Evolutionary conservation across 192 early-diverging fungal genomes (phyloP).

Genomic region (Coemansia sp.): DNA sequence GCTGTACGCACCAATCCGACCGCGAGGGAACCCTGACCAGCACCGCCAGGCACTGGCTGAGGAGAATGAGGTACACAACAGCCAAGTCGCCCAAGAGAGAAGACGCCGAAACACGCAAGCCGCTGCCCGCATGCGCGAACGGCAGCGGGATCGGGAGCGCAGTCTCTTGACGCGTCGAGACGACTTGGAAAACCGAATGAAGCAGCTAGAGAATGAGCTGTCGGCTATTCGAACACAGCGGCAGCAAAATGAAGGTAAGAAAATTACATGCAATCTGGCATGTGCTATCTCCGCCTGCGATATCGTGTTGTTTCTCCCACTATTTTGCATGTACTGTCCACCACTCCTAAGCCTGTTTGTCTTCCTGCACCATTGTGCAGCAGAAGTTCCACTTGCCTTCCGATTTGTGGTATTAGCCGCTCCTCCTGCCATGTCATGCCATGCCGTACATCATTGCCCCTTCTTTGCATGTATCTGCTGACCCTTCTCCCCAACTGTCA

Average conservation of each 20-base stretch:
- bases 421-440: slow-evolving; percentile 1
- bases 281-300: neutral
- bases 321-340: neutral
- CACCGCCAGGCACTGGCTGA: slow-evolving; percentile 54
- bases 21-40: slow-evolving; percentile 48
- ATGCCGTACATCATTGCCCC: neutral
- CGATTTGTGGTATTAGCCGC: slow-evolving; percentile 6
- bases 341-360: neutral
- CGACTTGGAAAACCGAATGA: slow-evolving; percentile 29
- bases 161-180: slow-evolving; percentile 28
- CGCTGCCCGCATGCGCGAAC: slow-evolving; percentile 53
- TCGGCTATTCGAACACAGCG: slow-evolving; percentile 35
- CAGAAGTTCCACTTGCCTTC: neutral
- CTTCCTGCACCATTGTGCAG: neutral
- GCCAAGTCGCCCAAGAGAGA: slow-evolving; percentile 26
- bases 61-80: slow-evolving; percentile 39
- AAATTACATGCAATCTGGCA: neutral
- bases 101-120: slow-evolving; percentile 44
- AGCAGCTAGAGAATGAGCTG: slow-evolving; percentile 40
- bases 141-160: slow-evolving; percentile 45
- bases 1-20: slow-evolving; percentile 40
- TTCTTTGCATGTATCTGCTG: slow-evolving; percentile 1
- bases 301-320: neutral
- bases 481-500: slow-evolving; percentile 1
- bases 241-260: slow-evolving; percentile 40